phyloP scores from a whole-genome alignment of 495 filamentous ascomycete species.

The Hyaloscypha variabilis region DNA sequence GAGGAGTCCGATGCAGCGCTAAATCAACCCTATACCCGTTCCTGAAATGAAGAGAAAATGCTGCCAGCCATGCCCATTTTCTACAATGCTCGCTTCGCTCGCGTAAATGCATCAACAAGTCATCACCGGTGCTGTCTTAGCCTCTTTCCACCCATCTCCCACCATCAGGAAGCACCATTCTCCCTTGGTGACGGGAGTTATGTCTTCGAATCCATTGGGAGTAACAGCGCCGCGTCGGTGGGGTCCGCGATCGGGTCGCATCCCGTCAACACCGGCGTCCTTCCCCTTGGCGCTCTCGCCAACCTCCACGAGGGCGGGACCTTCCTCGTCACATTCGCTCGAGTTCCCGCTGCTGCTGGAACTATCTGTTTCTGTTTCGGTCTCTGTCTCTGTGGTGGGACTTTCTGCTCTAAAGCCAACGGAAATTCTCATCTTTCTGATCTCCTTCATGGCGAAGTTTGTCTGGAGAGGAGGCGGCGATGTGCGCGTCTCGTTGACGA shows the following conservation, averaged over 20 bases:
- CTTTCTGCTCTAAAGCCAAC: neutral
- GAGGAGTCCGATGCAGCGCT: neutral
- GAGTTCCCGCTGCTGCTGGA: neutral
- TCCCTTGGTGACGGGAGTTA: slow-evolving; percentile 54
- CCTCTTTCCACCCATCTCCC: slow-evolving; percentile 42
- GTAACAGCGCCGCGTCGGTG: slow-evolving; percentile 37
- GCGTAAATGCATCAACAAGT: slow-evolving; percentile 33
- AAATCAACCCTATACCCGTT: neutral
- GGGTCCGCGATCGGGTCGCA: slow-evolving; percentile 26
- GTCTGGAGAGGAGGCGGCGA: slow-evolving; percentile 24
- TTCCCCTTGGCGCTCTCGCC: slow-evolving; percentile 30
- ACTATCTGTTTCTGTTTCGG: neutral
- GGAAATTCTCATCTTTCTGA: slow-evolving; percentile 12
- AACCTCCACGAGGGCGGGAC: slow-evolving; percentile 11
- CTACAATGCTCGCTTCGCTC: neutral
- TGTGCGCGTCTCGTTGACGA: slow-evolving; percentile 18
- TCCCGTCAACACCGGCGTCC: slow-evolving; percentile 11
- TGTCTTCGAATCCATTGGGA: slow-evolving; percentile 56
- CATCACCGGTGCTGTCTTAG: slow-evolving; percentile 41
- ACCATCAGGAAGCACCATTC: slow-evolving; percentile 57
- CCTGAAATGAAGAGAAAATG: neutral
- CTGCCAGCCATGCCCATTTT: neutral
- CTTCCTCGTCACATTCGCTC: neutral
- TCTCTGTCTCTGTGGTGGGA: neutral
- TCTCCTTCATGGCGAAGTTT: slow-evolving; percentile 17